Evolutionary conservation across 1,139 yeast genomes (phyloP).

Genomic region (Yamadazyma songkhlaensis): DNA sequence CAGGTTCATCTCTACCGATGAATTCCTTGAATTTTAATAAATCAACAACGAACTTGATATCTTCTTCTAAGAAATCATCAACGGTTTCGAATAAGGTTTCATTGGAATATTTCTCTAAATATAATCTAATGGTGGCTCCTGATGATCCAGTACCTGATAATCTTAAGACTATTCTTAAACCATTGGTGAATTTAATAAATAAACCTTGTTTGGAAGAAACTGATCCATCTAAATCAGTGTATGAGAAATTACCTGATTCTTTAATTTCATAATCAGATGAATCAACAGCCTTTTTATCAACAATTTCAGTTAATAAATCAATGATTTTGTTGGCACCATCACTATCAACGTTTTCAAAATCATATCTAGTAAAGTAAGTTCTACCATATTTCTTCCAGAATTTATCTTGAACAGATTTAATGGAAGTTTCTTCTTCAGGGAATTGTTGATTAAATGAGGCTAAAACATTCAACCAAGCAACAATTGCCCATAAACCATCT

Average conservation of each 20-base stretch:
- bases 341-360: conserved; percentile 77
- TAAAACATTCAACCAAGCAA: conserved; percentile 94
- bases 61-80: conserved; percentile 65
- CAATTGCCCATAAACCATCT: conserved; percentile 97
- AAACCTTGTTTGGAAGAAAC: conserved; percentile 92
- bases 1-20: conserved; percentile 84
- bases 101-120: conserved; percentile 77
- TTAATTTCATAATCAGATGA: conserved; percentile 51
- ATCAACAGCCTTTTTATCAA: conserved; percentile 31
- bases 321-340: conserved; percentile 77
- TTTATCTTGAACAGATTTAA: conserved; percentile 73
- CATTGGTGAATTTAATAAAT: conserved; percentile 75
- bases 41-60: conserved; percentile 60
- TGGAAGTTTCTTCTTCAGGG: conserved; percentile 57
- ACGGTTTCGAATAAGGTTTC: conserved; percentile 58
- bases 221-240: conserved; percentile 93
- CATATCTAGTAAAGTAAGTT: conserved; percentile 96
- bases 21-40: conserved; percentile 71
- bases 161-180: conserved; percentile 85
- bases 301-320: conserved; percentile 45
- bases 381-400: conserved; percentile 96
- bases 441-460: conserved; percentile 70
- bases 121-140: conserved; percentile 94
- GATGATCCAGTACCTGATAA: conserved; percentile 97
- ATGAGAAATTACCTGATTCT: conserved; percentile 86